These are phyloP conservation scores for Ilyonectria mors-panacis DNA, from an alignment of 2,329 filamentous ascomycete genomes.

Conservation along the genomic window DNA sequence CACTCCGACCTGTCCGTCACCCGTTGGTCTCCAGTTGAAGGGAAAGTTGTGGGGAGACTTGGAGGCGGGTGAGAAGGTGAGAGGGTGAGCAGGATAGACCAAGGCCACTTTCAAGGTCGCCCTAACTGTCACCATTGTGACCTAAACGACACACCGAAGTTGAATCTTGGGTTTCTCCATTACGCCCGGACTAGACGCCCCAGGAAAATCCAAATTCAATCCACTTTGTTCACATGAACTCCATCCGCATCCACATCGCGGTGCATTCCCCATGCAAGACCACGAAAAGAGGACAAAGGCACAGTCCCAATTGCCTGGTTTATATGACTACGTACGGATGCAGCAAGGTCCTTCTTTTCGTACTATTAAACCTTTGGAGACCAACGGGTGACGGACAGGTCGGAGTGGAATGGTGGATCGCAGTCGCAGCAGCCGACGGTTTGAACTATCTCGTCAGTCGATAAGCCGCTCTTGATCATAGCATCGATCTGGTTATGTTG, in stretches of 20 bases:
- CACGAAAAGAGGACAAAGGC: neutral
- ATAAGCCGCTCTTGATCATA: no score
- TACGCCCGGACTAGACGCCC: neutral
- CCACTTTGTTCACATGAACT: constrained; percentile 1
- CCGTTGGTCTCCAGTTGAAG: constrained; percentile 25
- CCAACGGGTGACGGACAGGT: constrained; percentile 17
- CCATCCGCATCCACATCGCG: neutral
- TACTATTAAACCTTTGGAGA: constrained; percentile 1
- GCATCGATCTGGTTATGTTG: no score
- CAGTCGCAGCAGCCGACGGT: no score
- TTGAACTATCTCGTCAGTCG: no score
- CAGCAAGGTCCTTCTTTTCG: neutral
- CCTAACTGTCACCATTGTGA: neutral
- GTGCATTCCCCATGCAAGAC: neutral
- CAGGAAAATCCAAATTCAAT: constrained; percentile 14
- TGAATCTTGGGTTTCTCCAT: constrained; percentile 8
- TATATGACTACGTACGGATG: neutral
- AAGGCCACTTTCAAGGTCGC: constrained; percentile 13
- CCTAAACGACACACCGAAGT: constrained; percentile 12
- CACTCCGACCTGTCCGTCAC: constrained; percentile 12
- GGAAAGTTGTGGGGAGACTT: constrained; percentile 21
- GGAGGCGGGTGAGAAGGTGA: constrained; percentile 9
- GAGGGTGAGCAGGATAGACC: neutral
- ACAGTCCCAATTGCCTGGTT: neutral
- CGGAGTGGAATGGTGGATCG: constrained; percentile 16